A percentile compares a stretch with the other conserved stretches of the same genome.
Conservation (phyloP, 1,284 basidiomycete species). For the Pseudozyma sp. region DNA sequence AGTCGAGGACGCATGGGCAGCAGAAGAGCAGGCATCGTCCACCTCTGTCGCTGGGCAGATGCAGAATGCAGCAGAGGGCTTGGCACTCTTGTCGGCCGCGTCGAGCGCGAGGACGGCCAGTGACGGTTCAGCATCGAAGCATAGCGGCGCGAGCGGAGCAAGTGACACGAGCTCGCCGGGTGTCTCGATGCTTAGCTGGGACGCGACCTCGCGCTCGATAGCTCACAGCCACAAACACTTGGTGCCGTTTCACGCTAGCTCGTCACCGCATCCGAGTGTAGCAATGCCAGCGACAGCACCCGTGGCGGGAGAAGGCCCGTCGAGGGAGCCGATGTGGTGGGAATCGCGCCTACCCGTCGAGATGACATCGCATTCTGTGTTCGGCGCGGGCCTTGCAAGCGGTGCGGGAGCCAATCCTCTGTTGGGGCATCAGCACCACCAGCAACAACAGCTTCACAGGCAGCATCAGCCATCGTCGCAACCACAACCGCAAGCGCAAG, state of each 20-base stretch:
- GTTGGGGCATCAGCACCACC: background rate
- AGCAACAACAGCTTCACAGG: background rate
- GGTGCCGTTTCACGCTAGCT: background rate
- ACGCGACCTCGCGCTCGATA: background rate
- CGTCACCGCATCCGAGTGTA: background rate
- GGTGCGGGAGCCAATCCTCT: background rate
- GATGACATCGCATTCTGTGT: background rate
- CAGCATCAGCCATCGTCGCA: background rate
- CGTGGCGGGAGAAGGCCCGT: background rate
- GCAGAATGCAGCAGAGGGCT: constrained; percentile 36
- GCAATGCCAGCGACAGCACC: background rate
- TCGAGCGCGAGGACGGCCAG: constrained; percentile 16
- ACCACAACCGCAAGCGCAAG: background rate
- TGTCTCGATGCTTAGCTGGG: constrained; percentile 3
- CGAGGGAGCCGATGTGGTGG: constrained; percentile 37
- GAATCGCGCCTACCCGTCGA: constrained; percentile 6
- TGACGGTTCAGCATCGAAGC: constrained; percentile 1
- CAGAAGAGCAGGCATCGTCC: constrained; percentile 4
- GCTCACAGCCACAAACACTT: background rate
- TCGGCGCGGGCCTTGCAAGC: background rate
- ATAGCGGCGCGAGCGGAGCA: background rate
- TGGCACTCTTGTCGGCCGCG: constrained; percentile 34
- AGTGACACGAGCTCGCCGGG: constrained; percentile 4
- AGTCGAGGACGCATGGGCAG: constrained; percentile 22
- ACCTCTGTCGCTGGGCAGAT: constrained; percentile 10